Conservation (phyloP, 2,329 filamentous ascomycete genomes). For the Botryotinia globosa region DNA sequence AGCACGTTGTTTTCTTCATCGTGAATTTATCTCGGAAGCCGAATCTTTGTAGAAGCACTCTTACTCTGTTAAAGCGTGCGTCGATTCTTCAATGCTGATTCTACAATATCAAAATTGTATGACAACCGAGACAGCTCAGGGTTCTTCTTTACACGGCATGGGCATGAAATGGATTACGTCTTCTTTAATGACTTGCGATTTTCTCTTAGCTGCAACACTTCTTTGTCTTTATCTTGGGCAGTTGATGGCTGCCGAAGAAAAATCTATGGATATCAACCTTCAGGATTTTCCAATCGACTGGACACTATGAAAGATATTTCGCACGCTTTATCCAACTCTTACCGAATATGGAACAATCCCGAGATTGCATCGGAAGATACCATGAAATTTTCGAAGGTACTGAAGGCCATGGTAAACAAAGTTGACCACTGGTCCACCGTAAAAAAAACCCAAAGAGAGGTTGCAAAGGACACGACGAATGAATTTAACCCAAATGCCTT, state of each 20-base stretch:
- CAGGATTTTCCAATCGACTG: constrained; percentile 24
- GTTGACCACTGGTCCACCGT: constrained; percentile 16
- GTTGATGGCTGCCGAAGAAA: constrained; percentile 16
- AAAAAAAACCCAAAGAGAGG: neutral
- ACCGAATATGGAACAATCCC: constrained; percentile 28
- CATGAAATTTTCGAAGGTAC: constrained; percentile 26
- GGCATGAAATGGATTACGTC: constrained; percentile 28
- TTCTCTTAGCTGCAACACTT: constrained; percentile 33
- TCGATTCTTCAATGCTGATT: constrained; percentile 49
- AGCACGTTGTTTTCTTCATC: constrained; percentile 31
- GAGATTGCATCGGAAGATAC: constrained; percentile 28
- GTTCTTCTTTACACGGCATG: constrained; percentile 20
- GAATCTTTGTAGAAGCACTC: constrained; percentile 46
- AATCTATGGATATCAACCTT: neutral
- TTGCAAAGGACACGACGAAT: neutral
- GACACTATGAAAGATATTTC: constrained; percentile 29
- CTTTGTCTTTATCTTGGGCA: constrained; percentile 32
- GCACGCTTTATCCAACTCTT: constrained; percentile 24
- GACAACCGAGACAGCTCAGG: constrained; percentile 21
- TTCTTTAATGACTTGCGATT: constrained; percentile 30
- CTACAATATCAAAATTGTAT: constrained; percentile 45
- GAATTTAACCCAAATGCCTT: neutral
- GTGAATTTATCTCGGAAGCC: constrained; percentile 41
- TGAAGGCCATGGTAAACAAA: constrained; percentile 29
- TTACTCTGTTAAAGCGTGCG: constrained; percentile 52